Base-by-base conservation (phyloP, 1,139 yeast genomes). In the Saccharomyces hybrid region DNA sequence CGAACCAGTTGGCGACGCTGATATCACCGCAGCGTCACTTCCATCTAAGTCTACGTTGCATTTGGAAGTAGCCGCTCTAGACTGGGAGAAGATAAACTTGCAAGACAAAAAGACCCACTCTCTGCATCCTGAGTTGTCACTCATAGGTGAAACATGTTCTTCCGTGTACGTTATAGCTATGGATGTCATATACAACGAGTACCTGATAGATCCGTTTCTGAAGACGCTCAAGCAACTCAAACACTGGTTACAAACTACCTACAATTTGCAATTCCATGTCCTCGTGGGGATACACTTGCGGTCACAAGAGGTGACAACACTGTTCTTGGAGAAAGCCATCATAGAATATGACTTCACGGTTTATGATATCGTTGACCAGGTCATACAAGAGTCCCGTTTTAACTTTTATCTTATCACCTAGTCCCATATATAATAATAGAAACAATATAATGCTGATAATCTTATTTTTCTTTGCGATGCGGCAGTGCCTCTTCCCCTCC, bases 121-220 rank as follows among this genome's bases (percentile, higher is more conserved):
- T 23, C 25, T 50, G 26, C 29, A 46, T 6, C 52, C 48, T 11
- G 34, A 47, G 25, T 19, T 38, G 44, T 38, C 44, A 13, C 44
- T 38, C 25, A 16, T 38, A 19, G 44, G 44, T 19, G 25, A 38
- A 19, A 38, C 44, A 38, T 14, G 44, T 25, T 9, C 34, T n/a
- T 48, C 53, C 1, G 52, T 66, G 2, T 60, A 59, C 42, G 61
- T 68, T 8, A 7, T 69, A 4, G 71, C 72, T 7, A 62, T 69
- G 66, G 73, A 69, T 55, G 72, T 68, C 5, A 64, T 69, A 5
- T 69, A 69, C 61, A 69, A 69, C 50, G 71, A 67, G 41, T 69
- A 59, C 49, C 56, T 69, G 14, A 67, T 69, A 9, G 58, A 55
- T 2, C 70, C 71, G 2, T 67, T 66, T 49, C 54, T 69, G n/a